Evolutionary conservation across 306 rosid species (phyloP).

Genomic region (Bauhinia variegata): DNA sequence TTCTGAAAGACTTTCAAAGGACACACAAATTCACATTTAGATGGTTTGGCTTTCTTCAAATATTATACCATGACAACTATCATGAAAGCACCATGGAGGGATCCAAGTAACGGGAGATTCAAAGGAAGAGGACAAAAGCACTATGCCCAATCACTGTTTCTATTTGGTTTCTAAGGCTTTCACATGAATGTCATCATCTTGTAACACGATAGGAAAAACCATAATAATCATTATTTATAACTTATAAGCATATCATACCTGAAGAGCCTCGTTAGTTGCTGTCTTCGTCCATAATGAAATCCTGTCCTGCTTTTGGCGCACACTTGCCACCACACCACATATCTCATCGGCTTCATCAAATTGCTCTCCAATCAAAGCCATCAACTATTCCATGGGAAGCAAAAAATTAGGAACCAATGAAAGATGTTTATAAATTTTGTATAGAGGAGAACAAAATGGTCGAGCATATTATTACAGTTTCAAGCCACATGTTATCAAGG

Average conservation of each 20-base stretch:
- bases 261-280: slow-evolving; percentile 92
- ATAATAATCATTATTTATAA: neutral
- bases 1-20: neutral
- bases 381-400: slow-evolving; percentile 53
- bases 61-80: neutral
- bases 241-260: slow-evolving; percentile 54
- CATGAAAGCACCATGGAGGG: neutral
- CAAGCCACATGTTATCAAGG: slow-evolving; percentile 94
- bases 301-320: slow-evolving; percentile 91
- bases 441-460: neutral
- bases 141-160: neutral
- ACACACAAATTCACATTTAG: neutral
- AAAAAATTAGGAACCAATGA: slow-evolving; percentile 11
- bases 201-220: slow-evolving; percentile 10
- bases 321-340: slow-evolving; percentile 95
- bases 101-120: neutral
- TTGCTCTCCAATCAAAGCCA: slow-evolving; percentile 98
- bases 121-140: neutral
- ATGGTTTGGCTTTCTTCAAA: neutral
- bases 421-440: neutral
- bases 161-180: neutral
- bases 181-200: neutral
- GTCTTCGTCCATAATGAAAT: slow-evolving; percentile 92
- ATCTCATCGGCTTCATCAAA: slow-evolving; percentile 87
- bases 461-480: slow-evolving; percentile 61